Conservation (phyloP, 306 rosid genomes). For the Dryas octopetala region DNA sequence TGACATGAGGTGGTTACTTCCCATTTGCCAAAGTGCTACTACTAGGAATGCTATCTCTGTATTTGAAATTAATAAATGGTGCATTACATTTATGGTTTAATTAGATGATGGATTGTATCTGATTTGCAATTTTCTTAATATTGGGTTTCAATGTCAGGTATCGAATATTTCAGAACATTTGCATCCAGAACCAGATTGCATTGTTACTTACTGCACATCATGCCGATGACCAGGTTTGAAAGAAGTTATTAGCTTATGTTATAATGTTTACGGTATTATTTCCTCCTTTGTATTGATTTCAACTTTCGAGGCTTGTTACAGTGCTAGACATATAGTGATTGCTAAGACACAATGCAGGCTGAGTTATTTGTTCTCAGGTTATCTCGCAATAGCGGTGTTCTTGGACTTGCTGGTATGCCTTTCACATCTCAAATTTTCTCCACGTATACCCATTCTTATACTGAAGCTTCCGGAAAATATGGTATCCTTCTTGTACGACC, state of each 20-base stretch:
- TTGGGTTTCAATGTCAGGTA: constrained; percentile 52
- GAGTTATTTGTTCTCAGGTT: constrained; percentile 92
- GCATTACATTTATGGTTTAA: neutral
- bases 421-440: constrained; percentile 80
- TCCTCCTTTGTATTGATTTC: constrained; percentile 29
- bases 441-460: constrained; percentile 32
- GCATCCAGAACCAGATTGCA: constrained; percentile 62
- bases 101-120: neutral
- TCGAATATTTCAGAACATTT: constrained; percentile 64
- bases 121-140: neutral
- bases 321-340: constrained; percentile 52
- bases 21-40: neutral
- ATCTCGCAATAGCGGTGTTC: constrained; percentile 85
- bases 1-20: constrained; percentile 63
- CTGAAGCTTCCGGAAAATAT: constrained; percentile 36
- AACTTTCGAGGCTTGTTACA: constrained; percentile 33
- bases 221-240: constrained; percentile 86
- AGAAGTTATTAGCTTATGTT: constrained; percentile 20
- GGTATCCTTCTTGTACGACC: constrained; percentile 85
- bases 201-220: constrained; percentile 87
- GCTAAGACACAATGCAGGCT: constrained; percentile 77
- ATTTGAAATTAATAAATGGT: neutral
- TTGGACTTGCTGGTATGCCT: constrained; percentile 98
- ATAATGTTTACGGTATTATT: constrained; percentile 15
- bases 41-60: neutral